Evolutionary conservation across 2,329 filamentous ascomycete species (phyloP).

Genomic region (Trichoderma sp.): DNA sequence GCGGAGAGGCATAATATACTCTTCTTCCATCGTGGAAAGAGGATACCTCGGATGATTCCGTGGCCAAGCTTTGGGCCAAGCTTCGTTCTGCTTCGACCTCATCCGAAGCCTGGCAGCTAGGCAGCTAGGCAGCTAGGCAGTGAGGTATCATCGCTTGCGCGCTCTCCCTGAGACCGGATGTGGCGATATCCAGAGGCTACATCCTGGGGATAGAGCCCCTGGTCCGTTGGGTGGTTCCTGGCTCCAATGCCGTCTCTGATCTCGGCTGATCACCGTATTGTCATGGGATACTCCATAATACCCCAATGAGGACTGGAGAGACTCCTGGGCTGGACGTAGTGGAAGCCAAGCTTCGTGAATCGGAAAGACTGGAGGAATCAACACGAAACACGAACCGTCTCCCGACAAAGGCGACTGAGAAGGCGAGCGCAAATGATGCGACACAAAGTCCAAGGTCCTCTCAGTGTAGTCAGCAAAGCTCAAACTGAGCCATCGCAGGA

Average conservation of each 20-base stretch:
- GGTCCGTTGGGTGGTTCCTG: not conserved
- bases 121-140: not conserved
- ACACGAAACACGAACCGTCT: conserved; percentile 18
- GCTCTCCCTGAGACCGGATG: conserved; percentile 30
- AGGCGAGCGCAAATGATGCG: not conserved
- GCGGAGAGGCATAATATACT: conserved; percentile 6
- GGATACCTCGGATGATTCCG: conserved; percentile 15
- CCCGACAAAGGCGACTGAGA: not conserved
- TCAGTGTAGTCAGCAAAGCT: not conserved
- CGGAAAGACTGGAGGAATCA: not conserved
- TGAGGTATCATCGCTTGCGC: not conserved
- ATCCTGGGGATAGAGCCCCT: conserved; percentile 6
- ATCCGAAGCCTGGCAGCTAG: not conserved
- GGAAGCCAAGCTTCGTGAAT: not conserved
- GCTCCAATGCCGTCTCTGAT: not conserved
- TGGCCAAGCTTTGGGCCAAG: conserved; percentile 1
- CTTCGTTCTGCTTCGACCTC: conserved; percentile 6
- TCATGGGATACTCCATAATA: not conserved
- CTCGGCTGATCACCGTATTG: not conserved
- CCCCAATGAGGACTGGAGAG: not conserved
- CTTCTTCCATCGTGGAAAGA: not conserved
- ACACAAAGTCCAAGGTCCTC: not conserved
- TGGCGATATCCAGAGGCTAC: conserved; percentile 15
- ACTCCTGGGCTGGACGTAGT: not conserved
- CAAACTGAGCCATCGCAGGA: not conserved